Conservation (phyloP, 2,329 filamentous ascomycete genomes). For the Fusarium bulbicola region DNA sequence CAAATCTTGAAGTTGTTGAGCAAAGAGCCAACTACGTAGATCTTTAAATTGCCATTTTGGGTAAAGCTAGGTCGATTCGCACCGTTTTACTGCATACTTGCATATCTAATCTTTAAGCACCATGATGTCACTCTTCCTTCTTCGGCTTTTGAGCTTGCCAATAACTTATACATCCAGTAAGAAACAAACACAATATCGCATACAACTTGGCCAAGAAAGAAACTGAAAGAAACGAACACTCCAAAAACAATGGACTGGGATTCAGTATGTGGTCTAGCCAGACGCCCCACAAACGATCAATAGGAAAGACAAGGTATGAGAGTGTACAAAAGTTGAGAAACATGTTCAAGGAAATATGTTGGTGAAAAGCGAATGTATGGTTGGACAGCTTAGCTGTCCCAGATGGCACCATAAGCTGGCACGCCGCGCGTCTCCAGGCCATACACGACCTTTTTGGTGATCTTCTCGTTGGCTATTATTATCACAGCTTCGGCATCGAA, state of each 20-base stretch:
- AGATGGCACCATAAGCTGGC: conserved; percentile 77
- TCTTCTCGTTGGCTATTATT: conserved; percentile 74
- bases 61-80: conserved; percentile 15
- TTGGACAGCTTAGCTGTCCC: conserved; percentile 60
- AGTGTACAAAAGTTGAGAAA: conserved; percentile 1
- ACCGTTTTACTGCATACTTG: conserved; percentile 36
- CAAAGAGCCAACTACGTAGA: conserved; percentile 31
- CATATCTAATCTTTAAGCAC: conserved; percentile 31
- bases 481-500: conserved; percentile 75
- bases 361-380: background rate
- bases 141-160: background rate
- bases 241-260: background rate
- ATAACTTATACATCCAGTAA: background rate
- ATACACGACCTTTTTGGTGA: conserved; percentile 75
- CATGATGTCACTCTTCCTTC: conserved; percentile 33
- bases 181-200: background rate
- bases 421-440: conserved; percentile 72
- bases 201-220: background rate
- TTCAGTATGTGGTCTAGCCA: background rate
- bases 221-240: background rate
- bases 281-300: background rate
- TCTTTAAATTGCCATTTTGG: conserved; percentile 33
- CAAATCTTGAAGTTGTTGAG: conserved; percentile 10
- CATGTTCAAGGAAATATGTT: conserved; percentile 2
- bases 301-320: background rate